A percentile compares a stretch with the other conserved stretches of the same genome.
Evolutionary conservation across 495 filamentous ascomycete species (phyloP).

Genomic region (Tuber borchii): DNA sequence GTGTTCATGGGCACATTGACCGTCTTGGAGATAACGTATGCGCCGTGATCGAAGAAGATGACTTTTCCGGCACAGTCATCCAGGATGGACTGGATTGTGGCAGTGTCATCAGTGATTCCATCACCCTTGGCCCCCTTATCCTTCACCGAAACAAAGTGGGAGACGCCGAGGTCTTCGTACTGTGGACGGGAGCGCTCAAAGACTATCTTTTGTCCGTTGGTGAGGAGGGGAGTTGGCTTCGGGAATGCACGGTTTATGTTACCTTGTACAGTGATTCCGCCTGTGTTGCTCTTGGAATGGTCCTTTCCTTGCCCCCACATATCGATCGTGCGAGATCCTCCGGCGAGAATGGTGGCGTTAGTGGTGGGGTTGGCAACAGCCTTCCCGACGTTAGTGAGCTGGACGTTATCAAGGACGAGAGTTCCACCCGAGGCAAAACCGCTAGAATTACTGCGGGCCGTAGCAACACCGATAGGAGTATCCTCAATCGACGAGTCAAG

Average conservation of each 20-base stretch:
- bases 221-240: slow-evolving; percentile 56
- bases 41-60: slow-evolving; percentile 87
- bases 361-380: slow-evolving; percentile 55
- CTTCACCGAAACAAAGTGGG: slow-evolving; percentile 68
- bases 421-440: slow-evolving; percentile 61
- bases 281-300: slow-evolving; percentile 51
- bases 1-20: slow-evolving; percentile 74
- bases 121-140: slow-evolving; percentile 72
- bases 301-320: slow-evolving; percentile 70
- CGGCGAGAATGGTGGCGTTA: slow-evolving; percentile 57
- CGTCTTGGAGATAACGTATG: slow-evolving; percentile 77
- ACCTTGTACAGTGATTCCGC: slow-evolving; percentile 49
- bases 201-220: slow-evolving; percentile 44
- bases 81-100: slow-evolving; percentile 59
- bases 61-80: slow-evolving; percentile 59
- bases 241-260: slow-evolving; percentile 46
- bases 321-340: slow-evolving; percentile 58
- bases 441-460: slow-evolving; percentile 39
- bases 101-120: slow-evolving; percentile 62
- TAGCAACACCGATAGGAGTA: slow-evolving; percentile 66
- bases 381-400: slow-evolving; percentile 53
- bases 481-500: slow-evolving; percentile 72
- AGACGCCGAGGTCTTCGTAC: slow-evolving; percentile 56
- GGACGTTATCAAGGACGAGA: slow-evolving; percentile 79
- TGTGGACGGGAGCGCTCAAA: slow-evolving; percentile 68